Evolutionary conservation across 306 rosid species (phyloP).

Genomic region (Cercis canadensis): DNA sequence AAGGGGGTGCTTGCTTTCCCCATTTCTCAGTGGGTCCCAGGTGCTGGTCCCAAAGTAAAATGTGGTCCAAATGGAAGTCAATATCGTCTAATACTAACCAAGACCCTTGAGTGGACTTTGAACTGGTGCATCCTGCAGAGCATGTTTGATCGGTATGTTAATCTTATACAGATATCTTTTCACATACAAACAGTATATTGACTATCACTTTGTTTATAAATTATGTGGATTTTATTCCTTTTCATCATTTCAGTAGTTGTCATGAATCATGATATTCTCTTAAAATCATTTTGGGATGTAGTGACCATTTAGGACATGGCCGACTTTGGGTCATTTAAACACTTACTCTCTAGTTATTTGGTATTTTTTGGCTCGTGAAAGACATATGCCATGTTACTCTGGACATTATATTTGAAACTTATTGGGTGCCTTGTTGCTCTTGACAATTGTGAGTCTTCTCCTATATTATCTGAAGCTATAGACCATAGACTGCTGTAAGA

Average conservation of each 20-base stretch:
- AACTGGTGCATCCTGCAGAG: slow-evolving; percentile 96
- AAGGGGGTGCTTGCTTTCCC: slow-evolving; percentile 95
- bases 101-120: slow-evolving; percentile 96
- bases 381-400: slow-evolving; percentile 10
- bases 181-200: slow-evolving; percentile 13
- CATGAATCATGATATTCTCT: background rate
- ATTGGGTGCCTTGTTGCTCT: background rate
- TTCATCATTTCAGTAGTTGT: slow-evolving; percentile 4
- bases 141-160: slow-evolving; percentile 95
- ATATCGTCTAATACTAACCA: slow-evolving; percentile 68
- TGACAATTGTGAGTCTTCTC: background rate
- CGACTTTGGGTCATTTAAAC: background rate
- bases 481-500: background rate
- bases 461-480: background rate
- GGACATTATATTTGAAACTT: slow-evolving; percentile 8
- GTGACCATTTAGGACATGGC: slow-evolving; percentile 24
- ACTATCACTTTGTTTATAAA: slow-evolving; percentile 23
- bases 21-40: slow-evolving; percentile 88
- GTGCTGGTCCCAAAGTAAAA: slow-evolving; percentile 79
- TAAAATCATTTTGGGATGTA: background rate
- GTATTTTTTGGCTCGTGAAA: background rate
- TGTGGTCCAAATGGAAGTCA: slow-evolving; percentile 54
- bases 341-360: background rate
- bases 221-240: background rate
- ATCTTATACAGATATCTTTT: slow-evolving; percentile 6